These are phyloP conservation scores for Penicillium nucicola DNA, from an alignment of 495 filamentous ascomycete species.

Conservation along the genomic window DNA sequence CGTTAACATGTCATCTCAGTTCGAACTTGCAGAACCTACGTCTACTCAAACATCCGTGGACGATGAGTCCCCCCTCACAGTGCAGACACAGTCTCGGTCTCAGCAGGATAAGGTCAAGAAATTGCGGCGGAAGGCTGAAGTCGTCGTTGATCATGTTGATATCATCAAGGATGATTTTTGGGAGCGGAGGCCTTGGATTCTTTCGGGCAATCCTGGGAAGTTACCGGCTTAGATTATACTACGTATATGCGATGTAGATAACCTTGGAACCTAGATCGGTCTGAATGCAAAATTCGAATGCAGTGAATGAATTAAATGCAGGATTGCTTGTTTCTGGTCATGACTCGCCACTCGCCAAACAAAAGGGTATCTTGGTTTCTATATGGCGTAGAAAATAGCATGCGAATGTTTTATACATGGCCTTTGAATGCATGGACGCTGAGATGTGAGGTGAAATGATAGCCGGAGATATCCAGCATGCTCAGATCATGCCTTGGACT, in stretches of 20 bases:
- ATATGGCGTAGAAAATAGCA: slow-evolving; percentile 19
- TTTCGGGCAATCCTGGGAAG: slow-evolving; percentile 70
- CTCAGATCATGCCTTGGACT: slow-evolving; percentile 17
- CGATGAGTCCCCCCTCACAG: slow-evolving; percentile 6
- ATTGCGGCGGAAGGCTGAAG: slow-evolving; percentile 65
- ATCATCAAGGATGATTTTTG: slow-evolving; percentile 95
- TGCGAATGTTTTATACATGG: slow-evolving; percentile 7
- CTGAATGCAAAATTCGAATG: no score
- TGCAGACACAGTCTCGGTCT: slow-evolving; percentile 58
- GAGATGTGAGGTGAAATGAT: slow-evolving; percentile 2
- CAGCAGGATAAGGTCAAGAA: slow-evolving; percentile 79
- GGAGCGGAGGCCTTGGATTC: slow-evolving; percentile 79
- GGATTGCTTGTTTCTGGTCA: slow-evolving; percentile 5
- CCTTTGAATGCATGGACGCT: neutral
- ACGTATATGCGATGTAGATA: no score
- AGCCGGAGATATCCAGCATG: neutral
- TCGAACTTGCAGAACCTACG: slow-evolving; percentile 38
- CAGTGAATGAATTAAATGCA: no score
- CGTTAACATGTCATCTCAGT: slow-evolving; percentile 23
- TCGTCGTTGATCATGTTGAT: slow-evolving; percentile 81
- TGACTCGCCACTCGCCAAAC: slow-evolving; percentile 12
- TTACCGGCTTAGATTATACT: slow-evolving; percentile 48
- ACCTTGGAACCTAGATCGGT: slow-evolving; percentile 23
- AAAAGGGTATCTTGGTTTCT: slow-evolving; percentile 38
- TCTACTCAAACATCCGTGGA: slow-evolving; percentile 8